These are phyloP conservation scores for Coccomyxa sp. DNA, from an alignment of 139 green algal genomes.

Conservation along the genomic window DNA sequence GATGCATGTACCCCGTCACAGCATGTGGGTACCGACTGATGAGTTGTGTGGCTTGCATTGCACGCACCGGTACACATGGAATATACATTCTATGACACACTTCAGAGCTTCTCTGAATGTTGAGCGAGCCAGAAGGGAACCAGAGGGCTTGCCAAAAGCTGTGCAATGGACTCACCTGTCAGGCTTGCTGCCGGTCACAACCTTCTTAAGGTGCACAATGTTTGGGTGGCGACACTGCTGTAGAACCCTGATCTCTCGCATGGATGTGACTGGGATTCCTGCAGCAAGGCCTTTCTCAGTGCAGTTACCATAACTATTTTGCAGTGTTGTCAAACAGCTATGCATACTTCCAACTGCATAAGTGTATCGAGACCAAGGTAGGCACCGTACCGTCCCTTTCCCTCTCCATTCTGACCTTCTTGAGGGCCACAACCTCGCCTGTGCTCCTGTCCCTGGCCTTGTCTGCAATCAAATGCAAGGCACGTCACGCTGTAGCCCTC, in stretches of 20 bases:
- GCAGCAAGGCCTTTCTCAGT: neutral
- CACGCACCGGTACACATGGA: no score
- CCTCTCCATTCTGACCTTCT: conserved; percentile 63
- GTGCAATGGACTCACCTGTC: conserved; percentile 48
- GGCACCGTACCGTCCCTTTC: conserved; percentile 43
- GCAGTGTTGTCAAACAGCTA: neutral
- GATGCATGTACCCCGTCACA: no score
- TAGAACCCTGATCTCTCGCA: conserved; percentile 73
- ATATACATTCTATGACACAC: no score
- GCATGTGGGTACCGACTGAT: no score
- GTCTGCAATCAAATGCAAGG: conserved; percentile 29
- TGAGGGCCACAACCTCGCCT: conserved; percentile 73
- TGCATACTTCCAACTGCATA: neutral
- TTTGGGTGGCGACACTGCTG: conserved; percentile 61
- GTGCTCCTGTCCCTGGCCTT: conserved; percentile 56
- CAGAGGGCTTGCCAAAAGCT: no score
- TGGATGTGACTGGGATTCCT: conserved; percentile 69
- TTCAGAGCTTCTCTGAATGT: no score
- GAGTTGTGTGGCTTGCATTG: no score
- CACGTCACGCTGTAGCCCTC: neutral
- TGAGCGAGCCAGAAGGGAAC: no score
- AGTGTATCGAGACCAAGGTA: no score
- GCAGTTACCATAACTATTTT: neutral
- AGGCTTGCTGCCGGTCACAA: conserved; percentile 65
- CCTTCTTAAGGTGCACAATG: conserved; percentile 63